Conservation (phyloP, 345 rosid species). For the Eucalyptus victrix region DNA sequence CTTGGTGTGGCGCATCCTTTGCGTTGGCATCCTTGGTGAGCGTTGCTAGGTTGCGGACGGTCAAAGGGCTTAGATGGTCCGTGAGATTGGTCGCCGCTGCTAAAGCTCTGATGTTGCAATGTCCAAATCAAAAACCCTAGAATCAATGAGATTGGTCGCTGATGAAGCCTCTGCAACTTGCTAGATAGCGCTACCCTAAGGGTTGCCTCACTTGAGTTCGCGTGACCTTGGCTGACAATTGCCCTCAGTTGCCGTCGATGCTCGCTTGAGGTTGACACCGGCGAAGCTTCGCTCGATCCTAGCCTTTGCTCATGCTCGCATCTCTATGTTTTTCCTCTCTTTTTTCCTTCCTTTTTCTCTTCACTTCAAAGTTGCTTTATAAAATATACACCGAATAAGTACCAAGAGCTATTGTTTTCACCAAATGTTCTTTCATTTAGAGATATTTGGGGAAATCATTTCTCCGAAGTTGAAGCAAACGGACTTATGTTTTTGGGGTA, state of each 20-base stretch:
- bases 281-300: neutral
- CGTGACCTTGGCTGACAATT: neutral
- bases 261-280: neutral
- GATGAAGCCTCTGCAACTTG: neutral
- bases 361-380: neutral
- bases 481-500: neutral
- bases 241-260: neutral
- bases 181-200: neutral
- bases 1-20: neutral
- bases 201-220: neutral
- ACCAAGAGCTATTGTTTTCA: too few species aligned
- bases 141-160: neutral
- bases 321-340: too few species aligned
- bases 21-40: neutral
- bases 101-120: neutral
- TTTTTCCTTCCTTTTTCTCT: too few species aligned
- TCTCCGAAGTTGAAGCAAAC: neutral
- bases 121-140: neutral
- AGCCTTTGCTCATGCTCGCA: neutral
- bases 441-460: too few species aligned
- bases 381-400: neutral
- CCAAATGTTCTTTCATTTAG: neutral
- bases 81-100: neutral
- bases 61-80: neutral
- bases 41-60: neutral